phyloP scores from a whole-genome alignment of 1,284 basidiomycete genomes.

The Boletellus deceptivus region DNA sequence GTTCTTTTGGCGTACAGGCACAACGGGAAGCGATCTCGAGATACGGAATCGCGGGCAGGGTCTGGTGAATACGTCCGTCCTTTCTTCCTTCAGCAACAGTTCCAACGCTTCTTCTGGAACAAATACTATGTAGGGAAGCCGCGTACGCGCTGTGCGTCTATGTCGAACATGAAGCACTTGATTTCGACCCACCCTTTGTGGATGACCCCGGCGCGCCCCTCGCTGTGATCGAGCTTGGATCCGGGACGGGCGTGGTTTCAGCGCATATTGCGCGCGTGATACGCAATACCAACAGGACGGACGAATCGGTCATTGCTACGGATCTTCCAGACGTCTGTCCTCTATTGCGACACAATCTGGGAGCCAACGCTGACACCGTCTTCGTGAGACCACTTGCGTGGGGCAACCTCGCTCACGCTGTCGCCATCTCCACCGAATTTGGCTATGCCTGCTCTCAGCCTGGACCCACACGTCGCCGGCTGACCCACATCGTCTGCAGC shows the following conservation, averaged over 20 bases:
- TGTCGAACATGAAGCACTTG: constrained; percentile 39
- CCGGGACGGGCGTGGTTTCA: constrained; percentile 67
- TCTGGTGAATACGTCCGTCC: constrained; percentile 51
- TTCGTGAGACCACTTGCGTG: constrained; percentile 61
- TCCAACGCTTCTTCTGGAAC: neutral
- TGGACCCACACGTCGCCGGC: constrained; percentile 6
- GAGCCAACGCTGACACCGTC: constrained; percentile 10
- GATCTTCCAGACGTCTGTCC: constrained; percentile 71
- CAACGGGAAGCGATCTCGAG: constrained; percentile 60
- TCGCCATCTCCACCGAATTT: constrained; percentile 41
- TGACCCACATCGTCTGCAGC: constrained; percentile 71
- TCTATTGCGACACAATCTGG: constrained; percentile 56
- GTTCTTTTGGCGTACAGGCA: constrained; percentile 43
- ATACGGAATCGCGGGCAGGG: constrained; percentile 75
- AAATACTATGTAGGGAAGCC: constrained; percentile 58
- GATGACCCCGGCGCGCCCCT: constrained; percentile 4
- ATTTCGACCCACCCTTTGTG: constrained; percentile 62
- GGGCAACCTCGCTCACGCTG: constrained; percentile 51
- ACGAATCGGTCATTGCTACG: constrained; percentile 54
- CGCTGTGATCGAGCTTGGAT: constrained; percentile 62
- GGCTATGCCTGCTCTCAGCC: constrained; percentile 7
- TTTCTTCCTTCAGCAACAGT: constrained; percentile 1
- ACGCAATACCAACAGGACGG: neutral
- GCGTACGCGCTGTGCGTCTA: constrained; percentile 62
- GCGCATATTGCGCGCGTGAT: constrained; percentile 43